Evolutionary conservation across 176 grass and related monocot species (phyloP).

Genomic region (Oryza australiensis): DNA sequence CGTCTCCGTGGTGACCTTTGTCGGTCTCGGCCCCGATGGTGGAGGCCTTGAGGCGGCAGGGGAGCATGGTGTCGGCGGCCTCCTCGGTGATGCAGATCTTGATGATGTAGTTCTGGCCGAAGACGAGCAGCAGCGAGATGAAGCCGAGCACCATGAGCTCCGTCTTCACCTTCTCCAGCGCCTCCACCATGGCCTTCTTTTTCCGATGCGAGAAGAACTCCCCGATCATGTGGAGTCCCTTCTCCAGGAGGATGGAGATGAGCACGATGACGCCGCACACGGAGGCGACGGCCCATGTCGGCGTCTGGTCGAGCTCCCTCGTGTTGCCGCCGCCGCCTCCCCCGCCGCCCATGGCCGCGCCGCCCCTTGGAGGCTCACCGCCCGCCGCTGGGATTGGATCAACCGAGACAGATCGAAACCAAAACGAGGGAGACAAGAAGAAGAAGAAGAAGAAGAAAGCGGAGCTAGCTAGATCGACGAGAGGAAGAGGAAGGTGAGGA

Average conservation of each 20-base stretch:
- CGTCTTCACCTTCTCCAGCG: slow-evolving; percentile 95
- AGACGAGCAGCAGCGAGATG: slow-evolving; percentile 89
- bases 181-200: slow-evolving; percentile 86
- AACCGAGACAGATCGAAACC: neutral
- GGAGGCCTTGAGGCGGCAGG: slow-evolving; percentile 40
- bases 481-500: neutral
- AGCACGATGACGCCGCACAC: slow-evolving; percentile 70
- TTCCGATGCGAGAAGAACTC: slow-evolving; percentile 69
- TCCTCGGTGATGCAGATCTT: slow-evolving; percentile 78
- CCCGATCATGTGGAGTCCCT: slow-evolving; percentile 57
- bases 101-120: slow-evolving; percentile 79
- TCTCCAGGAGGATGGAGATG: slow-evolving; percentile 71
- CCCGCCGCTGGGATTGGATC: slow-evolving; percentile 31
- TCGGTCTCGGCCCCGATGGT: slow-evolving; percentile 33
- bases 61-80: slow-evolving; percentile 80
- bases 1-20: neutral
- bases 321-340: slow-evolving; percentile 47
- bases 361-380: neutral
- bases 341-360: slow-evolving; percentile 25
- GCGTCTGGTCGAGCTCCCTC: slow-evolving; percentile 64
- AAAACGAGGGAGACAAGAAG: slow-evolving; percentile 10
- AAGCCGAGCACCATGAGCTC: slow-evolving; percentile 97
- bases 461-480: neutral
- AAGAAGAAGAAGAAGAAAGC: neutral
- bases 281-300: slow-evolving; percentile 69